Evolutionary conservation across 2,329 filamentous ascomycete species (phyloP).

Genomic region (Colletotrichum chlorophyti): DNA sequence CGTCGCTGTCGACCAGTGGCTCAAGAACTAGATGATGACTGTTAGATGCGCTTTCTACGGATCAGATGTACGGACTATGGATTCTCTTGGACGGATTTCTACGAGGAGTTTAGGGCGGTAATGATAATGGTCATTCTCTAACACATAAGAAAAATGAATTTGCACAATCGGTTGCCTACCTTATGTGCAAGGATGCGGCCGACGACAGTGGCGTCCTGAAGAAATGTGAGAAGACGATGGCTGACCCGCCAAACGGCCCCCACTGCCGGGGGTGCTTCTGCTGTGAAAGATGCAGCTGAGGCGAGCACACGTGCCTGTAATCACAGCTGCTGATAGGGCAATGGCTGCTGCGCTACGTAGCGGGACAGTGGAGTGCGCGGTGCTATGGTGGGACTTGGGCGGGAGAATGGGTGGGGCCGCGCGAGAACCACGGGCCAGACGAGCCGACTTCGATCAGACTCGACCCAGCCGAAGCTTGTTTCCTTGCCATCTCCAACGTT

Average conservation of each 20-base stretch:
- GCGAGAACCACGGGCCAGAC: constrained; percentile 11
- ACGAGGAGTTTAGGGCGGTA: constrained; percentile 13
- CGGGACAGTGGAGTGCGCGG: constrained; percentile 10
- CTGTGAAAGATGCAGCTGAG: constrained; percentile 13
- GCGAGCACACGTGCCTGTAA: constrained; percentile 30
- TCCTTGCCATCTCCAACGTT: neutral
- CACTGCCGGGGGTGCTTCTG: constrained; percentile 11
- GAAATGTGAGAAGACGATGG: too few relatives aligned
- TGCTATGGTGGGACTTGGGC: constrained; percentile 9
- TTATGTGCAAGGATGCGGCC: neutral
- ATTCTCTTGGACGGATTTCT: too few relatives aligned
- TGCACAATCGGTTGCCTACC: neutral
- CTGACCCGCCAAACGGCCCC: constrained; percentile 3
- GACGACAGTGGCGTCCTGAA: too few relatives aligned
- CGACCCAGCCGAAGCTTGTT: constrained; percentile 23
- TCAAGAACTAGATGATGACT: too few relatives aligned
- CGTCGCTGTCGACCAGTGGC: constrained; percentile 53
- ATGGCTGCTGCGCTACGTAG: constrained; percentile 19
- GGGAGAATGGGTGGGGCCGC: constrained; percentile 10
- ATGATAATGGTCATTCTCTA: constrained; percentile 19
- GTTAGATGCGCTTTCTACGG: too few relatives aligned
- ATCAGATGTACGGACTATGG: constrained; percentile 1
- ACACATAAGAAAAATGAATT: neutral
- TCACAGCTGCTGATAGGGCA: constrained; percentile 30
- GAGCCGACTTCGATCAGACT: constrained; percentile 10